These are phyloP conservation scores for Yarrowia keelungensis DNA, from an alignment of 805 yeast species.

Conservation along the genomic window DNA sequence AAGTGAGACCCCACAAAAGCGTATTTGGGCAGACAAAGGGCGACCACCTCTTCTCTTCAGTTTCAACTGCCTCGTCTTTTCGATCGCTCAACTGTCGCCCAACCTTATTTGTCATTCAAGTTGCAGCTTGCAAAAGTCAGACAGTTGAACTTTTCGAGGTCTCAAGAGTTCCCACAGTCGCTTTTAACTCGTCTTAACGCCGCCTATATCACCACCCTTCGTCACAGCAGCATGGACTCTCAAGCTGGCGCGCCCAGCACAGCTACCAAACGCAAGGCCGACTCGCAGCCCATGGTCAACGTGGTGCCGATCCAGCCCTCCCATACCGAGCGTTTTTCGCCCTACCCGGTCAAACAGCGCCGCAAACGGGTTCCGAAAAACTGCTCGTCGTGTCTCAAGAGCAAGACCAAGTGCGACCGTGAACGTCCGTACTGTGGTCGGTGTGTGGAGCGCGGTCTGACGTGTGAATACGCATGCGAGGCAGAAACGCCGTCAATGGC, in stretches of 20 bases:
- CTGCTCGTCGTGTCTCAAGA: constrained; percentile 36
- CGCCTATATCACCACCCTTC: neutral
- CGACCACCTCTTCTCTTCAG: too few relatives aligned
- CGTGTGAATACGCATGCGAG: constrained; percentile 30
- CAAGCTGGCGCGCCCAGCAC: neutral
- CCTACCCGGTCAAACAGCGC: constrained; percentile 24
- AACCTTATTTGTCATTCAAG: neutral
- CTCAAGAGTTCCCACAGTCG: neutral
- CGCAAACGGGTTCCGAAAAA: constrained; percentile 36
- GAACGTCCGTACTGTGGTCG: constrained; percentile 30
- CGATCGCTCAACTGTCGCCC: too few relatives aligned
- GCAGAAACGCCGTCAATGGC: constrained; percentile 21
- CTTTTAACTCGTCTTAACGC: constrained; percentile 16
- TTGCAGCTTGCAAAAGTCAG: too few relatives aligned
- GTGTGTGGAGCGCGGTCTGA: constrained; percentile 23
- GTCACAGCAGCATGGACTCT: neutral
- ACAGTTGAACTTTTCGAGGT: too few relatives aligned
- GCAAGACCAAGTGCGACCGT: constrained; percentile 33
- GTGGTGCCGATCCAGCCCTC: constrained; percentile 27
- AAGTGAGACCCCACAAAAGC: too few relatives aligned
- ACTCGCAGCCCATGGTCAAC: constrained; percentile 14
- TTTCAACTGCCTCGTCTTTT: too few relatives aligned
- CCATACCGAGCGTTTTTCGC: constrained; percentile 4
- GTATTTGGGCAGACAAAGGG: too few relatives aligned
- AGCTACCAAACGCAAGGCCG: neutral